A percentile compares a stretch with the other conserved stretches of the same genome.
phyloP scores from a whole-genome alignment of 345 rosid species.

The Mallotus nudiflorus region DNA sequence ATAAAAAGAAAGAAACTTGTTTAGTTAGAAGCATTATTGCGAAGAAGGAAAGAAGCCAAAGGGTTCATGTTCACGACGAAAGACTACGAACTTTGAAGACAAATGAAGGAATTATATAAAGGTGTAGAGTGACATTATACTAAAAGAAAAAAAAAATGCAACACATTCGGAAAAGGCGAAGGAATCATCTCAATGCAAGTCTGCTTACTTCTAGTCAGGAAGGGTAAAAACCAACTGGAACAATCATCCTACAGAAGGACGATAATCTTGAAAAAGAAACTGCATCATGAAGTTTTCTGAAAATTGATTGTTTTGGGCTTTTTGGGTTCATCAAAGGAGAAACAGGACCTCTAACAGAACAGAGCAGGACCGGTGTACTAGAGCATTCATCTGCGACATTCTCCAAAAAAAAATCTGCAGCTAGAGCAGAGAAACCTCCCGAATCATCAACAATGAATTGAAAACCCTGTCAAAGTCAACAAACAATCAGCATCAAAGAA shows the following conservation, averaged over 20 bases:
- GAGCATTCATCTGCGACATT: conserved; percentile 77
- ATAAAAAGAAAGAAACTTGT: too few relatives aligned
- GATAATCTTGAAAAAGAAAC: conserved; percentile 77
- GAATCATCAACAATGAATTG: conserved; percentile 87
- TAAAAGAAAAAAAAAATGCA: background rate
- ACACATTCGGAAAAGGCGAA: background rate
- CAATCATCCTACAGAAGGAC: conserved; percentile 63
- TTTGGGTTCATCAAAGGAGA: conserved; percentile 43
- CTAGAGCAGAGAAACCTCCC: conserved; percentile 84
- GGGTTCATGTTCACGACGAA: too few relatives aligned
- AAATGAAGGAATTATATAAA: too few relatives aligned
- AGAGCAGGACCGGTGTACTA: conserved; percentile 68
- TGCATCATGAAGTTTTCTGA: conserved; percentile 73
- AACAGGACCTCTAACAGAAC: conserved; percentile 56
- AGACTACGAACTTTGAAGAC: too few relatives aligned
- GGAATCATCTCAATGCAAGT: conserved; percentile 9
- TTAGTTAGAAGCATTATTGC: too few relatives aligned
- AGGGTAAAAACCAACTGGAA: conserved; percentile 88
- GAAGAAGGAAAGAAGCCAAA: too few relatives aligned
- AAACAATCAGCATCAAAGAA: conserved; percentile 14
- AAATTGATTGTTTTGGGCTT: conserved; percentile 50
- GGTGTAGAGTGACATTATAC: background rate
- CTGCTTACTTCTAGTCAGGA: conserved; percentile 59
- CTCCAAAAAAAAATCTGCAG: conserved; percentile 80
- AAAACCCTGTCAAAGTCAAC: conserved; percentile 60